phyloP scores from a whole-genome alignment of 1,139 yeast species.

The Chernovozyma aurita region DNA sequence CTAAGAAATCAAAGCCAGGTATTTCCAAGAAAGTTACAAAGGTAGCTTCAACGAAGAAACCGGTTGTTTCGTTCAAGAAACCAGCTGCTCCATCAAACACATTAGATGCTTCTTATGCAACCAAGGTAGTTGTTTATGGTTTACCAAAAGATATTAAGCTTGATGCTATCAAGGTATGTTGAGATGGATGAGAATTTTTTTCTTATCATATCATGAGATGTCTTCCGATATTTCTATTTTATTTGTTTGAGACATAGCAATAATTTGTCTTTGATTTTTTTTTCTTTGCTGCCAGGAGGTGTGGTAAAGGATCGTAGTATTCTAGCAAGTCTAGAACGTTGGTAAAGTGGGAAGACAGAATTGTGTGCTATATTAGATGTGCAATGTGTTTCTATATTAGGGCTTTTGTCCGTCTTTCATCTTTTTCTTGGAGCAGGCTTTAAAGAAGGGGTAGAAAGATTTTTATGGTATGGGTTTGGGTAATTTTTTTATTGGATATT shows the following conservation, averaged over 20 bases:
- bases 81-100: constrained; percentile 28
- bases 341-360: no score
- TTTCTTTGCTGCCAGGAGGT: background rate
- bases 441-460: no score
- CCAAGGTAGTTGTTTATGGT: constrained; percentile 72
- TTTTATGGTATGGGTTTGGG: no score
- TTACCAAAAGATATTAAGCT: constrained; percentile 76
- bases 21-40: constrained; percentile 25
- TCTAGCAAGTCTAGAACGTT: constrained; percentile 1
- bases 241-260: background rate
- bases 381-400: no score
- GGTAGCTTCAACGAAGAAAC: constrained; percentile 28
- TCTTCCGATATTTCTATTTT: background rate
- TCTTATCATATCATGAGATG: background rate
- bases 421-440: no score
- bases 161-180: constrained; percentile 80
- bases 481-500: no score
- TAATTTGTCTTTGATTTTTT: background rate
- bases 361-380: no score
- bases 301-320: constrained; percentile 1
- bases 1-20: constrained; percentile 20
- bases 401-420: no score
- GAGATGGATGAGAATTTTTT: constrained; percentile 3
- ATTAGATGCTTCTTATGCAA: constrained; percentile 56
- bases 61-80: constrained; percentile 37